Percentiles rank a stretch among this genome's conserved stretches.
Evolutionary conservation across 345 rosid genomes (phyloP).

Genomic region (Populus pruinosa): DNA sequence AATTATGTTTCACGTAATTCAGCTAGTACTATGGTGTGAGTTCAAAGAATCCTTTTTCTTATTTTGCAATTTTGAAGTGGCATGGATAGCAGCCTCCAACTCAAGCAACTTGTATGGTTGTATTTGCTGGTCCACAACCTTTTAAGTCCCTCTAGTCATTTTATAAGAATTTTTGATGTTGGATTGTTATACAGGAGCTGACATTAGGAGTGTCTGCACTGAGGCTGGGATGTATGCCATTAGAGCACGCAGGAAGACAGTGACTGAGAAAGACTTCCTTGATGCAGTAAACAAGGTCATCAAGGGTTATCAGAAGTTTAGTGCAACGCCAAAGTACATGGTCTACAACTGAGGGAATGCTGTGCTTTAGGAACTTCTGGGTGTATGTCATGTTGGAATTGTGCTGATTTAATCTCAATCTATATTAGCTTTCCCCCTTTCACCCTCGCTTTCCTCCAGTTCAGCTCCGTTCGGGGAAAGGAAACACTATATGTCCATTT

Average conservation of each 20-base stretch:
- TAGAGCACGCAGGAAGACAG: conserved; percentile 85
- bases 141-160: too few relatives aligned
- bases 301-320: conserved; percentile 92
- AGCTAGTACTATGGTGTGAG: too few relatives aligned
- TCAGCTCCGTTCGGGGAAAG: neutral
- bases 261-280: conserved; percentile 90
- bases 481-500: neutral
- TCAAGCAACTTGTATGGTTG: too few relatives aligned
- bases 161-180: too few relatives aligned
- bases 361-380: neutral
- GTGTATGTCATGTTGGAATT: conserved; percentile 6
- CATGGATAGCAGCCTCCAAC: too few relatives aligned
- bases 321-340: conserved; percentile 95
- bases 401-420: conserved; percentile 1
- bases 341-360: conserved; percentile 57
- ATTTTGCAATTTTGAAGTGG: too few relatives aligned
- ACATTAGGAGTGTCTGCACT: conserved; percentile 91
- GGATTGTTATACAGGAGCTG: conserved; percentile 57
- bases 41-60: too few relatives aligned
- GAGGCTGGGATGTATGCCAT: conserved; percentile 97
- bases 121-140: too few relatives aligned
- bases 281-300: conserved; percentile 98
- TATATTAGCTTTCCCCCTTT: neutral
- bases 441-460: neutral
- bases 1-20: too few relatives aligned